A percentile compares a stretch with the other conserved stretches of the same genome.
phyloP scores from a whole-genome alignment of 2,329 filamentous ascomycete genomes.

The Scedosporium boydii region DNA sequence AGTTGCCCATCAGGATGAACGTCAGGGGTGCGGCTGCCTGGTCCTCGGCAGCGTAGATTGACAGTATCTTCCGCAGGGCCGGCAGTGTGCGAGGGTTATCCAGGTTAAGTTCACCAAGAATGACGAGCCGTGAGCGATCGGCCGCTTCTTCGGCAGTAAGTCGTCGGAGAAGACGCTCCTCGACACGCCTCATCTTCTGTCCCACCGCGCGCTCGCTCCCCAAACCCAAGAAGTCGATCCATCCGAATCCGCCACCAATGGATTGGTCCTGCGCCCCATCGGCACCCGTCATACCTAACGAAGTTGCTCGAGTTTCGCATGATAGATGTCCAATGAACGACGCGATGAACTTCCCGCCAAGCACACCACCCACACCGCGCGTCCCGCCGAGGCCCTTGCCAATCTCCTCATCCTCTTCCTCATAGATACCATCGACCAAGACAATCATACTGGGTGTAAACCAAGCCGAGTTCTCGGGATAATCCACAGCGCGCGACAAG shows the following conservation, averaged over 20 bases:
- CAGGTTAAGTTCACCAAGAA: slow-evolving; percentile 78
- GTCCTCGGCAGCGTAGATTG: slow-evolving; percentile 58
- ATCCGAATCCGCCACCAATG: slow-evolving; percentile 78
- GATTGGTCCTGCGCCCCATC: slow-evolving; percentile 50
- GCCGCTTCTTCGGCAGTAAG: slow-evolving; percentile 23
- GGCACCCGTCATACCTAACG: slow-evolving; percentile 59
- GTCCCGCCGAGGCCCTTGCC: slow-evolving; percentile 65
- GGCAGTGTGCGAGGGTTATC: slow-evolving; percentile 75
- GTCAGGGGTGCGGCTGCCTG: slow-evolving; percentile 60
- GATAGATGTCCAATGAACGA: slow-evolving; percentile 89
- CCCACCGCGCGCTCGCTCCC: slow-evolving; percentile 83
- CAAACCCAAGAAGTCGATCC: slow-evolving; percentile 91
- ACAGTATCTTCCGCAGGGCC: slow-evolving; percentile 70
- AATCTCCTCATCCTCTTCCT: slow-evolving; percentile 71
- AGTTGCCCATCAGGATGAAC: slow-evolving; percentile 82
- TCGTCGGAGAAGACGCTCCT: slow-evolving; percentile 54
- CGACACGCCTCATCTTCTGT: slow-evolving; percentile 70
- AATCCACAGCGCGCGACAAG: slow-evolving; percentile 66
- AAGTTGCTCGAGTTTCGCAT: slow-evolving; percentile 72
- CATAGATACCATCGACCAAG: slow-evolving; percentile 89
- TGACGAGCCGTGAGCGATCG: slow-evolving; percentile 49
- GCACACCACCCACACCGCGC: slow-evolving; percentile 76
- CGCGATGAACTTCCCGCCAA: slow-evolving; percentile 84
- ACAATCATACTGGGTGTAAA: slow-evolving; percentile 96
- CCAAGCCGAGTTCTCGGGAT: slow-evolving; percentile 82